These are phyloP conservation scores for Eucalyptus erythrocorys DNA, from an alignment of 345 rosid species.

Conservation along the genomic window DNA sequence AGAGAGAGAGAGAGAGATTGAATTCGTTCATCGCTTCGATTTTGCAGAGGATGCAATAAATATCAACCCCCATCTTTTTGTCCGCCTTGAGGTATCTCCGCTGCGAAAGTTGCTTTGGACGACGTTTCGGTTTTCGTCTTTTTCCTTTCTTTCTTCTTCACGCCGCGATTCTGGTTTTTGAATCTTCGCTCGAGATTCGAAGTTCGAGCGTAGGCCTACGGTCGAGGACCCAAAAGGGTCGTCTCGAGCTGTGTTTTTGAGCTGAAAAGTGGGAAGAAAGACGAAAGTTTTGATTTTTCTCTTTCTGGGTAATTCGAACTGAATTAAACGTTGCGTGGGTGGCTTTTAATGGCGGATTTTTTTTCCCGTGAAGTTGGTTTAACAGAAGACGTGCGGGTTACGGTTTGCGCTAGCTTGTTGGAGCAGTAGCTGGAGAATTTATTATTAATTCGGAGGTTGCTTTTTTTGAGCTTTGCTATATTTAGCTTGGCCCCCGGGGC, in stretches of 20 bases:
- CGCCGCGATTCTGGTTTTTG: background rate
- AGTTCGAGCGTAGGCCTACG: background rate
- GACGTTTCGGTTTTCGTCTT: background rate
- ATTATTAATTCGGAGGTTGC: background rate
- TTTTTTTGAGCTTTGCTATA: background rate
- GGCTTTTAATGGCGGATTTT: background rate
- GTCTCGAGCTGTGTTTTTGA: background rate
- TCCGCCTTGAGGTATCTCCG: conserved; percentile 3
- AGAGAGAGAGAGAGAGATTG: background rate
- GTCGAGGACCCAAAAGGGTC: background rate
- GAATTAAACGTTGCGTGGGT: background rate
- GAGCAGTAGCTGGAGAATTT: background rate
- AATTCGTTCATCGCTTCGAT: background rate
- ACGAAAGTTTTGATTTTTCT: background rate
- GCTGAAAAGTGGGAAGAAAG: background rate
- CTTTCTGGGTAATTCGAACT: background rate
- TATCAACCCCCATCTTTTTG: background rate
- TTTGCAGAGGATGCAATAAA: background rate
- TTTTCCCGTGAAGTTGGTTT: background rate
- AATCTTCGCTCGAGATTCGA: conserved; percentile 18
- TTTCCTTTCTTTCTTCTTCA: background rate
- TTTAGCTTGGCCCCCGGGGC: background rate
- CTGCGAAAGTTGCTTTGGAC: background rate
- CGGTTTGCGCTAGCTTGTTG: background rate
- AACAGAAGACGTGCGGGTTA: background rate